Evolutionary conservation across 139 green algal genomes (phyloP).

Genomic region (Astrephomene gubernaculifera): DNA sequence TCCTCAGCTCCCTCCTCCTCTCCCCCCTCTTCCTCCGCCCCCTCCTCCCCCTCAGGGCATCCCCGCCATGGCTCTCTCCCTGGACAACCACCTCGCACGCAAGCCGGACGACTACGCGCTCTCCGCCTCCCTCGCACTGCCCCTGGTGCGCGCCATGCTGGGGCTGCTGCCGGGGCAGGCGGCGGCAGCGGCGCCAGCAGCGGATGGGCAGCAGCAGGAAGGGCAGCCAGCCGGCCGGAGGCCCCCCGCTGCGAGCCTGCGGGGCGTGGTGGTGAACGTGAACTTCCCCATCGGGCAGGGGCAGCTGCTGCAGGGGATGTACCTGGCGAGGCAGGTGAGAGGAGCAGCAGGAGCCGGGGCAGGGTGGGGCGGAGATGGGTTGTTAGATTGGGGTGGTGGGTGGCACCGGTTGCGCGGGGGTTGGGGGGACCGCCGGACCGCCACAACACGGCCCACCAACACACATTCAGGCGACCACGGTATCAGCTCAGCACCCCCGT

Average conservation of each 20-base stretch:
- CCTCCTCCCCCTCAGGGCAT: slow-evolving; percentile 67
- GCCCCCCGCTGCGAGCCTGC: not conserved
- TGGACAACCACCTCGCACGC: slow-evolving; percentile 73
- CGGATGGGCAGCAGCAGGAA: too few relatives aligned
- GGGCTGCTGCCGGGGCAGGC: slow-evolving; percentile 48
- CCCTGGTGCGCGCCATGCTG: slow-evolving; percentile 58
- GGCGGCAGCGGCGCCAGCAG: too few relatives aligned
- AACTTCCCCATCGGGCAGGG: slow-evolving; percentile 61
- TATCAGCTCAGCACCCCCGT: too few relatives aligned
- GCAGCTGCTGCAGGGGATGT: slow-evolving; percentile 44
- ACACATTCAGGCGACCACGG: too few relatives aligned
- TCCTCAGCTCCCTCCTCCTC: too few relatives aligned
- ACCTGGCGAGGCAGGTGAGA: slow-evolving; percentile 34
- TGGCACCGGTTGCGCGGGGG: too few relatives aligned
- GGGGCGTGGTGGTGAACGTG: slow-evolving; percentile 65
- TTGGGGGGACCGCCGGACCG: too few relatives aligned
- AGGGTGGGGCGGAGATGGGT: too few relatives aligned
- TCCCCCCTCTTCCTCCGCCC: too few relatives aligned
- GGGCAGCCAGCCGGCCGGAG: too few relatives aligned
- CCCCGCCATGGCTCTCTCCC: slow-evolving; percentile 73
- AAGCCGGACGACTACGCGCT: slow-evolving; percentile 66
- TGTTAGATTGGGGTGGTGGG: too few relatives aligned
- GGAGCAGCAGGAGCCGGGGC: not conserved
- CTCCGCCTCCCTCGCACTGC: slow-evolving; percentile 49
- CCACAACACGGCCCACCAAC: too few relatives aligned